Base-by-base conservation (phyloP, 2,329 filamentous ascomycete genomes). In the Leptosphaerulina australis region DNA sequence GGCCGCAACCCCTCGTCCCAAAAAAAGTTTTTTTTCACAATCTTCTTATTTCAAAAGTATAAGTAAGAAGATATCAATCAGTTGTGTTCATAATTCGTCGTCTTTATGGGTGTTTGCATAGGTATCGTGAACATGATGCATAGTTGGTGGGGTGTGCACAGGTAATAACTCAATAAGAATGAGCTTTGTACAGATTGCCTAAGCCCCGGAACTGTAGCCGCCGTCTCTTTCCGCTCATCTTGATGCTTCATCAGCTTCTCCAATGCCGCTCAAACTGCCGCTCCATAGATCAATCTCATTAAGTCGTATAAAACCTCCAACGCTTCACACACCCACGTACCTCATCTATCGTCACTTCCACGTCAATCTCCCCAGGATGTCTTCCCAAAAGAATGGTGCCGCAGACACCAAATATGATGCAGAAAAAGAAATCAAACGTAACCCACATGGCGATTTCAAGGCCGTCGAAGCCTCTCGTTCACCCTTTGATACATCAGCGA, bases 371-470 rank as follows among this genome's bases (percentile, higher is more conserved):
- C 37, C 17, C 31, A 46, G 21, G 17, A 51, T 51, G 48, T 40
- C 48, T 17, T 37, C 40, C 11, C 39, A 40, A 28, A 21, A 36
- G 20, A 14, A 24, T 22, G 21, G 12, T n/a, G 35, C 34, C 17
- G 44, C 44, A 14, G 36, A 34, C 24, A 71, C 28, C 75, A 74
- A 66, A 53, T 71, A 56, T 40, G 78, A 81, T 50, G 71, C 74
- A 18, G 78, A 81, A 58, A 73, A 75, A 15, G 58, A 68, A 28
- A 69, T 79, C 58, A 77, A 85, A 68, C 83, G 84, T 68, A 88
- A 88, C 71, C 84, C 83, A 1, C 87, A 90, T 72, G 82, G 82
- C 2, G 86, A 93, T 76, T 93, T 93, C 78, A 88, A 90, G 66
- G 73, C 76, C 15, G 84, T 90, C 46, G 86, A 93, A 75, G 79